Evolutionary conservation across 768 basidiomycete species (phyloP).

Genomic region (Pholiota conissans): DNA sequence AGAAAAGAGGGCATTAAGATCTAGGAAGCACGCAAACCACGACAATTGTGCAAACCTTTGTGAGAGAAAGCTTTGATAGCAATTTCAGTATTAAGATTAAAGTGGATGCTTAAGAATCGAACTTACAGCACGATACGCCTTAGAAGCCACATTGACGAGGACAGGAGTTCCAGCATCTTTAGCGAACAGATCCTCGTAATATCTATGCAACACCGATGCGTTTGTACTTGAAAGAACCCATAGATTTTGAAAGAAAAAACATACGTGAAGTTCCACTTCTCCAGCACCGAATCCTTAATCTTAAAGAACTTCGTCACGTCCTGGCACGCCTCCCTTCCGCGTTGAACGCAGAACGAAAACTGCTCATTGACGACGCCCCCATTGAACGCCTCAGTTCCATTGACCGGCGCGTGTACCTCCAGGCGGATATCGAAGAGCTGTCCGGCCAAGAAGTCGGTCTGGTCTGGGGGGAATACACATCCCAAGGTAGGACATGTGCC

Average conservation of each 20-base stretch:
- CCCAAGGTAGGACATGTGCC: slow-evolving; percentile 41
- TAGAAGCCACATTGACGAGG: slow-evolving; percentile 41
- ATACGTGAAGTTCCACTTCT: slow-evolving; percentile 43
- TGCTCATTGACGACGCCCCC: slow-evolving; percentile 36
- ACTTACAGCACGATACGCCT: slow-evolving; percentile 41
- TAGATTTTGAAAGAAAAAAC: slow-evolving; percentile 12
- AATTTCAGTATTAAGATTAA: slow-evolving; percentile 1
- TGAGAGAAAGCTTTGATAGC: slow-evolving; percentile 25
- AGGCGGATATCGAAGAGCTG: slow-evolving; percentile 44
- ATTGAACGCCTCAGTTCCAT: slow-evolving; percentile 36
- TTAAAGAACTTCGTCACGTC: slow-evolving; percentile 37
- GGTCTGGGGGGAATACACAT: slow-evolving; percentile 44
- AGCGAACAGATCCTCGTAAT: slow-evolving; percentile 45
- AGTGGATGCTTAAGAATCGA: neutral
- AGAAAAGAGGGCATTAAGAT: neutral
- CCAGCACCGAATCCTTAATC: slow-evolving; percentile 26
- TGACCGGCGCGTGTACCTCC: slow-evolving; percentile 43
- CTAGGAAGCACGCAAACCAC: neutral
- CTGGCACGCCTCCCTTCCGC: slow-evolving; percentile 29
- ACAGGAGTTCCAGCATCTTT: slow-evolving; percentile 32
- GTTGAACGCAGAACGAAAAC: slow-evolving; percentile 40
- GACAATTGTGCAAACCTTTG: slow-evolving; percentile 19
- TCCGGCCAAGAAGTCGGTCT: slow-evolving; percentile 41
- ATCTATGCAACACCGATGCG: slow-evolving; percentile 25
- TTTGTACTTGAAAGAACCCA: neutral